Conservation (phyloP, 371 early-diverging fungal species). For the Mucor piriformis region DNA sequence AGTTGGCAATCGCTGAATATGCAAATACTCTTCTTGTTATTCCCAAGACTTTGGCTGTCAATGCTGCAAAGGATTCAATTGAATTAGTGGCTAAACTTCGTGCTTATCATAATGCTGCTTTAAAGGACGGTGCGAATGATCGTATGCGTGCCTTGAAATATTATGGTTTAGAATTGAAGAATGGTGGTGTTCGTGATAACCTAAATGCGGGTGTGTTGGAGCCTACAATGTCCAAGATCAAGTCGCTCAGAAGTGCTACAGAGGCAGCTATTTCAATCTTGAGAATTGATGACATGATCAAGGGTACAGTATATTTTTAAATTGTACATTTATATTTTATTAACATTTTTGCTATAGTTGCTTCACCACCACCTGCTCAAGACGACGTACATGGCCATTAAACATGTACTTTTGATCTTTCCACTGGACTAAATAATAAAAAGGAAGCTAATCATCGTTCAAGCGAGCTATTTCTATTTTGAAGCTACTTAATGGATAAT, state of each 20-base stretch:
- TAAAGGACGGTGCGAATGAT: slow-evolving; percentile 67
- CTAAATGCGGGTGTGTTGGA: slow-evolving; percentile 97
- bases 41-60: slow-evolving; percentile 98
- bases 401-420: no score
- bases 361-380: slow-evolving; percentile 34
- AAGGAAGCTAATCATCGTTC: no score
- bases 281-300: slow-evolving; percentile 99
- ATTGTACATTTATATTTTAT: no score
- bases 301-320: slow-evolving; percentile 56
- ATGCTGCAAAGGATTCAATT: slow-evolving; percentile 98
- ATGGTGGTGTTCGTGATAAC: slow-evolving; percentile 96
- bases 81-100: slow-evolving; percentile 96
- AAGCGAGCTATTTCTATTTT: no score
- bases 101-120: slow-evolving; percentile 91
- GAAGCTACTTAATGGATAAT: no score
- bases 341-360: no score
- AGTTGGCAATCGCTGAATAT: slow-evolving; percentile 98
- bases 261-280: slow-evolving; percentile 99
- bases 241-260: slow-evolving; percentile 98
- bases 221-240: slow-evolving; percentile 99
- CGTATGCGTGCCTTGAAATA: slow-evolving; percentile 81
- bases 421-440: no score
- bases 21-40: slow-evolving; percentile 97
- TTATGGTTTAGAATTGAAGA: slow-evolving; percentile 95
- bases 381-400: slow-evolving; percentile 64